A percentile compares a stretch with the other conserved stretches of the same genome.
Conservation (phyloP, 176 grass and related monocot species). For the Phragmites australis region DNA sequence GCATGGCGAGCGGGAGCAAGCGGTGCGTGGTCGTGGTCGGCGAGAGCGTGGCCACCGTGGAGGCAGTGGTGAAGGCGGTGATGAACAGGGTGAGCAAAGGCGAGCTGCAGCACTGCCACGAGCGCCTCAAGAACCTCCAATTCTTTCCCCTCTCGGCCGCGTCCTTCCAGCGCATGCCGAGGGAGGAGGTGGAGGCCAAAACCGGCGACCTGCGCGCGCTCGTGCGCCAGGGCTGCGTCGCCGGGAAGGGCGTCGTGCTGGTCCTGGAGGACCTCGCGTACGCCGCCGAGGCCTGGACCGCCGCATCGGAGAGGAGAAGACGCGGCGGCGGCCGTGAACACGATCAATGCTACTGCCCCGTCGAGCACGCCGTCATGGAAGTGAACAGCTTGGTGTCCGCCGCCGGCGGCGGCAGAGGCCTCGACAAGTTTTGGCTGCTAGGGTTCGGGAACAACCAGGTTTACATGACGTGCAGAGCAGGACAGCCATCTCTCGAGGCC, state of each 20-base stretch:
- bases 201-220: constrained; percentile 58
- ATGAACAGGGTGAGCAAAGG: constrained; percentile 78
- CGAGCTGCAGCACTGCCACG: constrained; percentile 48
- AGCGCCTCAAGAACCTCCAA: constrained; percentile 63
- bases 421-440: constrained; percentile 64
- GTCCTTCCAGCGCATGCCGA: constrained; percentile 47
- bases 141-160: constrained; percentile 61
- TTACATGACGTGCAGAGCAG: constrained; percentile 54
- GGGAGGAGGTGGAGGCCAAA: constrained; percentile 65
- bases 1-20: constrained; percentile 47
- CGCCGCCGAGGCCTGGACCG: constrained; percentile 60
- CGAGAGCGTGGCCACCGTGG: constrained; percentile 35
- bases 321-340: background rate
- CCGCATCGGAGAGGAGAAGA: constrained; percentile 32
- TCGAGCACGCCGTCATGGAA: constrained; percentile 85
- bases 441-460: constrained; percentile 61
- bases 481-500: constrained; percentile 65
- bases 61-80: constrained; percentile 55
- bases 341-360: constrained; percentile 52
- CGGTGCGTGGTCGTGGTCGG: constrained; percentile 58
- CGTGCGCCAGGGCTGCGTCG: constrained; percentile 49
- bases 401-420: background rate
- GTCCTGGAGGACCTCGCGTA: constrained; percentile 71
- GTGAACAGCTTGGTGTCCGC: constrained; percentile 53
- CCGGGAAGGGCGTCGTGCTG: constrained; percentile 62